These are phyloP conservation scores for Streptanthus diversifolius DNA, from an alignment of 345 rosid species.

Conservation along the genomic window DNA sequence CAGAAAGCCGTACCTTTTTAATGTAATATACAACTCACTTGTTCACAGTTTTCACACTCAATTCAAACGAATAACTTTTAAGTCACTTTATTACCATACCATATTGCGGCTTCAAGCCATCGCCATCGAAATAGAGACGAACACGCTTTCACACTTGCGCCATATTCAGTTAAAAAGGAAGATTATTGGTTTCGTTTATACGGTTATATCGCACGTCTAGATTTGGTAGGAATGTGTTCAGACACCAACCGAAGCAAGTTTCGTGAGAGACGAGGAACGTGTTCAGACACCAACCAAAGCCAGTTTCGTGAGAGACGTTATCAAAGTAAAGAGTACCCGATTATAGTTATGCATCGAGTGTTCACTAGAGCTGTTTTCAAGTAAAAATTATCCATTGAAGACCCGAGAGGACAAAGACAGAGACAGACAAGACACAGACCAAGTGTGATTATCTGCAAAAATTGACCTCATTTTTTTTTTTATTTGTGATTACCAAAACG, in stretches of 20 bases:
- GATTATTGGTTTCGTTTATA: neutral
- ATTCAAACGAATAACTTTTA: no score
- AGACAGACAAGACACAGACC: slow-evolving; percentile 22
- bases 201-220: neutral
- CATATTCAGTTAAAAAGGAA: neutral
- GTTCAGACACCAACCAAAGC: neutral
- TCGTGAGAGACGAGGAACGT: neutral
- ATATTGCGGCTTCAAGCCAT: no score
- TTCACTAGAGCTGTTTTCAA: neutral
- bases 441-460: slow-evolving; percentile 16
- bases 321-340: neutral
- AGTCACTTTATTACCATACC: no score
- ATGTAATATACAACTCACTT: no score
- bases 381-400: slow-evolving; percentile 15
- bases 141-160: neutral
- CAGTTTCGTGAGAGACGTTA: neutral
- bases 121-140: no score
- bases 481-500: slow-evolving; percentile 57
- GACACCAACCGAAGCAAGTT: neutral
- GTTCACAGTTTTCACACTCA: no score
- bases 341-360: neutral
- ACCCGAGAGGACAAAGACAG: slow-evolving; percentile 13
- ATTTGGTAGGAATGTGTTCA: neutral
- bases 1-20: no score
- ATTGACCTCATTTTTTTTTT: slow-evolving; percentile 32